Evolutionary conservation across 768 basidiomycete species (phyloP).

Genomic region (Trametopsis cervina): DNA sequence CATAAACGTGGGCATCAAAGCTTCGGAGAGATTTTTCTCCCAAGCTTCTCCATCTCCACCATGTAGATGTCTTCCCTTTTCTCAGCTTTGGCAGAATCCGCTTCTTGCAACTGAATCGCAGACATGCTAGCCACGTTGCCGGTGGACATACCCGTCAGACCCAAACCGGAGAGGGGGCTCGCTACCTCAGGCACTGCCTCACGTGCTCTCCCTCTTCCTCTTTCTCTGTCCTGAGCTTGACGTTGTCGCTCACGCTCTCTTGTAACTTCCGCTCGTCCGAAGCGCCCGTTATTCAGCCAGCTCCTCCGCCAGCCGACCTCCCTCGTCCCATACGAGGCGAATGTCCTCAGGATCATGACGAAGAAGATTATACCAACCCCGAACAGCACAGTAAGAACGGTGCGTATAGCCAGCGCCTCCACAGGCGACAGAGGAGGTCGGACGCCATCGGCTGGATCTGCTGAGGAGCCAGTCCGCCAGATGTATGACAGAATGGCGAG

Average conservation of each 20-base stretch:
- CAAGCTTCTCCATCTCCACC: background rate
- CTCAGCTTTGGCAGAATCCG: background rate
- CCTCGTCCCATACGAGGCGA: constrained; percentile 48
- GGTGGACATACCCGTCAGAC: constrained; percentile 5
- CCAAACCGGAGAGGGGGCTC: constrained; percentile 6
- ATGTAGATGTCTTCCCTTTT: background rate
- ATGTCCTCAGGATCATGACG: constrained; percentile 50
- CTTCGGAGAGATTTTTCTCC: constrained; percentile 8
- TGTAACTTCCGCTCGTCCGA: constrained; percentile 8
- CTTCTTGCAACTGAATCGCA: constrained; percentile 3
- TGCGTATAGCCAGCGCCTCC: constrained; percentile 43
- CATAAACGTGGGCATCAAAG: too few relatives aligned
- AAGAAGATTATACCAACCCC: constrained; percentile 57
- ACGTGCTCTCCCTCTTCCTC: constrained; percentile 4
- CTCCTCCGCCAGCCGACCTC: constrained; percentile 11
- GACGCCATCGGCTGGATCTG: constrained; percentile 29
- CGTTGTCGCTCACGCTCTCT: constrained; percentile 7
- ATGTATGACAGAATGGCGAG: constrained; percentile 57
- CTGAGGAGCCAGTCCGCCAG: constrained; percentile 52
- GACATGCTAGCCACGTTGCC: constrained; percentile 8
- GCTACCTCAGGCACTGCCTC: background rate
- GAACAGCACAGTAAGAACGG: constrained; percentile 48
- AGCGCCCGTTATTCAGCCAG: constrained; percentile 6
- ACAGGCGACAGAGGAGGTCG: constrained; percentile 27
- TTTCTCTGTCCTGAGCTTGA: constrained; percentile 1